Evolutionary conservation across 2,329 filamentous ascomycete genomes (phyloP).

Genomic region (Aspergillus spinulosporus): DNA sequence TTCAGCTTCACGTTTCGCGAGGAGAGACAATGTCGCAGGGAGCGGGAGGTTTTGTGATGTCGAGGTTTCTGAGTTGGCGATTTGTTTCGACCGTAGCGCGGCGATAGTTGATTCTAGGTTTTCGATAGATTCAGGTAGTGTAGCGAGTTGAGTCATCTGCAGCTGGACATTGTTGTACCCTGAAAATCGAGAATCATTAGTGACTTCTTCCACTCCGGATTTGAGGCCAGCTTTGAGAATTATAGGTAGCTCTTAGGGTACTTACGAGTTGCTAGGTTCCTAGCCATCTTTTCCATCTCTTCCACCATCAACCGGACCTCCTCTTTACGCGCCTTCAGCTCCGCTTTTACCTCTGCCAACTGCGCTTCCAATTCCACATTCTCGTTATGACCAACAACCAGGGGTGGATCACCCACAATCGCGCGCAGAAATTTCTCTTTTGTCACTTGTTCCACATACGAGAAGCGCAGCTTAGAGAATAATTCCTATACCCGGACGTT

Average conservation of each 20-base stretch:
- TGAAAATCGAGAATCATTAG: conserved; percentile 22
- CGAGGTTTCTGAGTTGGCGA: conserved; percentile 60
- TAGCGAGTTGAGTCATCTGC: conserved; percentile 52
- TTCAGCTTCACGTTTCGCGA: conserved; percentile 44
- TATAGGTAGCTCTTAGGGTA: conserved; percentile 9
- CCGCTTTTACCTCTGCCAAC: conserved; percentile 67
- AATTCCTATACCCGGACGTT: conserved; percentile 60
- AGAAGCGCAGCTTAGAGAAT: conserved; percentile 94
- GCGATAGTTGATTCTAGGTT: conserved; percentile 53
- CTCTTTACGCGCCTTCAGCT: conserved; percentile 75
- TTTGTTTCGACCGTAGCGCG: conserved; percentile 54
- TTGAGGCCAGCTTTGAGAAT: too few relatives aligned
- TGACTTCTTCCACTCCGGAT: too few relatives aligned
- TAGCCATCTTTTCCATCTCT: conserved; percentile 69
- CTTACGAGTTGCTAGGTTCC: conserved; percentile 61
- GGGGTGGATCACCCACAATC: conserved; percentile 85
- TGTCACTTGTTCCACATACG: conserved; percentile 96
- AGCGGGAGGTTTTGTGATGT: conserved; percentile 43
- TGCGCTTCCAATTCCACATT: conserved; percentile 76
- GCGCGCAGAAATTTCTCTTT: conserved; percentile 96
- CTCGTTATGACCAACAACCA: conserved; percentile 80
- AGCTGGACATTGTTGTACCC: conserved; percentile 57
- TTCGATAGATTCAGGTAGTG: conserved; percentile 54
- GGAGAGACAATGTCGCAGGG: conserved; percentile 41
- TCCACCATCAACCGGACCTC: conserved; percentile 73